Evolutionary conservation across 805 yeast species (phyloP).

Genomic region (Yarrowia sp.): DNA sequence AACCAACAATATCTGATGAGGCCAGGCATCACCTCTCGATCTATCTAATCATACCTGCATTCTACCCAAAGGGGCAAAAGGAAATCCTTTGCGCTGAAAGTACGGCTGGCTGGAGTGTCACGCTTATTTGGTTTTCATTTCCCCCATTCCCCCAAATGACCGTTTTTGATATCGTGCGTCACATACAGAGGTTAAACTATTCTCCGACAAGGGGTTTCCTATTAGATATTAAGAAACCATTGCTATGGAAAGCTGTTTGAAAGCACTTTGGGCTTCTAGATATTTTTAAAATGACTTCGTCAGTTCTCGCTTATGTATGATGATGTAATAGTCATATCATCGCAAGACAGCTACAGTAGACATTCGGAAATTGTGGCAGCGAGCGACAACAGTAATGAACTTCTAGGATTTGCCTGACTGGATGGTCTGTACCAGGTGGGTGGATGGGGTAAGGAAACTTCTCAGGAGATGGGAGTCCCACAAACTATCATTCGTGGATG

Average conservation of each 20-base stretch:
- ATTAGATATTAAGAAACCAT: constrained; percentile 1
- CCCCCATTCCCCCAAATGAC: constrained; percentile 11
- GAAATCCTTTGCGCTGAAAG: constrained; percentile 7
- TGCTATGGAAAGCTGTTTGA: constrained; percentile 19
- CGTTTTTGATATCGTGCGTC: constrained; percentile 18
- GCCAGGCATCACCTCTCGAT: too few relatives aligned
- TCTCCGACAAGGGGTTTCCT: not conserved
- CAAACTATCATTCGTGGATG: too few relatives aligned
- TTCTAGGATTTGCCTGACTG: too few relatives aligned
- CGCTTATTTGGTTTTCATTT: constrained; percentile 7
- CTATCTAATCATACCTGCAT: not conserved
- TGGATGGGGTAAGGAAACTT: too few relatives aligned
- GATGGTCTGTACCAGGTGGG: too few relatives aligned
- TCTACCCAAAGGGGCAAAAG: constrained; percentile 17
- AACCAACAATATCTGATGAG: too few relatives aligned
- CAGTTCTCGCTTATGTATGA: constrained; percentile 12
- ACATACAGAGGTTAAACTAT: not conserved
- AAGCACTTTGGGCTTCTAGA: constrained; percentile 1
- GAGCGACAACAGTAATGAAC: too few relatives aligned
- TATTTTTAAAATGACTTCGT: not conserved
- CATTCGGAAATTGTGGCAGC: too few relatives aligned
- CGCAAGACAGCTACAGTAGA: too few relatives aligned
- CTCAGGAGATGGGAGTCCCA: too few relatives aligned
- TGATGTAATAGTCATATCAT: not conserved
- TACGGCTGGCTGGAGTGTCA: constrained; percentile 5